Evolutionary conservation across 305 asterid genomes (phyloP), one percentile per base, ranked within the genome.

Genomic region (Fraxinus xanthoxyloides): DNA sequence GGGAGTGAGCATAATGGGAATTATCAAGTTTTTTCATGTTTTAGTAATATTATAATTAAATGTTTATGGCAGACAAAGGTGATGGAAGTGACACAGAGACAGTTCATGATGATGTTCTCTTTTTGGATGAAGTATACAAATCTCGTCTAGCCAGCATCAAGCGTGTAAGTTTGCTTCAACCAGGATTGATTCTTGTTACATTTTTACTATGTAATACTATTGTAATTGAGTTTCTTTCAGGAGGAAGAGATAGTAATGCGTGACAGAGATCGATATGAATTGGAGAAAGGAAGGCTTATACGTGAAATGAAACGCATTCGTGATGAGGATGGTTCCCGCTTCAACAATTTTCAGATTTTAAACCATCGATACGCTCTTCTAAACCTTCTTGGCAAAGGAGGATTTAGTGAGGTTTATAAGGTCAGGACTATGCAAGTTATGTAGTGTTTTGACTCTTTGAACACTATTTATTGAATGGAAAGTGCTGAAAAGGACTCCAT

Each of bases 351-450:
- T 90, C 99, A 93, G 91, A 94, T 96, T 86, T 87, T 96, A 90
- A 89, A 94, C 87, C 97, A 94, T 67, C 96, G 98, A 72, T 96
- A 94, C 89, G 99, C 98, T 56, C 98, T 94, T 83, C 83, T 96
- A 81, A 96, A 96, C 91, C 98, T 96, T 88, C 95, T 96, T 63
- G 99, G 99, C 21, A 94, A 91, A 87, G 99, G 99, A 85, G 98
- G 99, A 87, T 96, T 94, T 84, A 96, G 98, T 78, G 99, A 96
- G 90, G 99, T 96, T 83, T 96, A 94, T 82, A 94, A 94, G 99
- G 99, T 96, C 81, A 82, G 87, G 72, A 36, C 19, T 38, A 1
- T 36, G 79, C 21, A 48, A 51, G 32, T 76, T 38, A 76, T 48
- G 43, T 59, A 72, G 61, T 56, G 4, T n/a, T n/a, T n/a, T n/a